Percentiles rank a stretch among this genome's conserved stretches.
Conservation (phyloP, 306 rosid species). For the Dryas octopetala region DNA sequence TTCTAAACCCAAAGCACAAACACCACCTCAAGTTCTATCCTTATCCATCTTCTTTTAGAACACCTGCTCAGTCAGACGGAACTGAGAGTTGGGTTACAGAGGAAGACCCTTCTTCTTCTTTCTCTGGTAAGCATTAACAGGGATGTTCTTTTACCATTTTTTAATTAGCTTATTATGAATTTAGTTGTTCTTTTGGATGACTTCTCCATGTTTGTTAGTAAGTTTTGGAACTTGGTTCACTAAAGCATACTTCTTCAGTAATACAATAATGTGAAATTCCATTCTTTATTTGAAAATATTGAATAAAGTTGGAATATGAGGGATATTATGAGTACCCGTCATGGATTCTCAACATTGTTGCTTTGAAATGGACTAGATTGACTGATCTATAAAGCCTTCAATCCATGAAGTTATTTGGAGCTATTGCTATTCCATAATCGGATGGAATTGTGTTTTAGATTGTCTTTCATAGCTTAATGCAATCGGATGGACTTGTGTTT, state of each 20-base stretch:
- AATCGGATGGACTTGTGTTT: too few relatives aligned
- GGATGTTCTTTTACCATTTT: background rate
- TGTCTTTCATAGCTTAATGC: background rate
- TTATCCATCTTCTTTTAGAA: constrained; percentile 40
- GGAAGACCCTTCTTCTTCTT: constrained; percentile 46
- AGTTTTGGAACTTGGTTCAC: background rate
- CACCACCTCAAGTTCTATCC: constrained; percentile 32
- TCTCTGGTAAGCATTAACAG: constrained; percentile 42
- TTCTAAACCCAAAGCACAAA: constrained; percentile 32
- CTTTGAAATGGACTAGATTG: background rate
- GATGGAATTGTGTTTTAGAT: background rate
- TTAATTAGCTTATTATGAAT: background rate
- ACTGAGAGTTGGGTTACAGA: constrained; percentile 49
- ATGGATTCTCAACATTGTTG: too few relatives aligned
- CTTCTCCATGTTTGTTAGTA: background rate
- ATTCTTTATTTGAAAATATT: background rate
- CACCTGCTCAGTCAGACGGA: constrained; percentile 58
- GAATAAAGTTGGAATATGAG: background rate
- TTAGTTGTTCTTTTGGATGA: background rate
- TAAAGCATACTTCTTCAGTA: background rate
- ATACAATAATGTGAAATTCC: background rate
- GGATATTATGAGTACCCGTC: background rate
- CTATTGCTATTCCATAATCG: background rate
- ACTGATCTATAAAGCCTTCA: background rate
- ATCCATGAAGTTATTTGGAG: background rate